Conservation (phyloP, 2,329 filamentous ascomycete genomes). For the Ophiocordyceps camponoti-floridani region DNA sequence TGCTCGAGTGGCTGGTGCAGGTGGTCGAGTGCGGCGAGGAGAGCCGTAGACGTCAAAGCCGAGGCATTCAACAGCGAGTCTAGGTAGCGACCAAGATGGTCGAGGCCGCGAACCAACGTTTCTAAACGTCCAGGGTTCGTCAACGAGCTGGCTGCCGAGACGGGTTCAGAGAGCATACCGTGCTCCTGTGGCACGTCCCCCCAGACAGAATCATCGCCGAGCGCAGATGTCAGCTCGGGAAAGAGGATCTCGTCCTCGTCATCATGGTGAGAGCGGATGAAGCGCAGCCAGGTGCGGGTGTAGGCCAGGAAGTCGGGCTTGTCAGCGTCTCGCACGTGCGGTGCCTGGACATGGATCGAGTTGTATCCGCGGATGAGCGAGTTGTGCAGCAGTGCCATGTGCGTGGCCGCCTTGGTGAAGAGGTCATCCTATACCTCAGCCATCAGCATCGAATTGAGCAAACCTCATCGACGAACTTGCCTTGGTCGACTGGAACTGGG, state of each 20-base stretch:
- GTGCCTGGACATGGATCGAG: conserved; percentile 42
- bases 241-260: conserved; percentile 41
- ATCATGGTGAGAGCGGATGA: conserved; percentile 41
- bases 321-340: conserved; percentile 30
- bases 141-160: neutral
- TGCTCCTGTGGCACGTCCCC: conserved; percentile 35
- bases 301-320: conserved; percentile 39
- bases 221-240: conserved; percentile 31
- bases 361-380: conserved; percentile 46
- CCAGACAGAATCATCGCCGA: conserved; percentile 31
- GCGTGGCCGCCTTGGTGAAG: conserved; percentile 39
- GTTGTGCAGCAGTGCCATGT: conserved; percentile 46
- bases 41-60: conserved; percentile 24
- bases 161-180: conserved; percentile 15
- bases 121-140: conserved; percentile 7
- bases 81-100: conserved; percentile 34
- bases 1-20: conserved; percentile 32
- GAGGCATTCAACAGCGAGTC: conserved; percentile 19
- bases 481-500: conserved; percentile 32
- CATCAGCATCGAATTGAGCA: neutral
- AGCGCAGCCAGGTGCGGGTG: conserved; percentile 36
- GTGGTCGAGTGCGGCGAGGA: conserved; percentile 28
- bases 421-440: conserved; percentile 27
- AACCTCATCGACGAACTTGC: conserved; percentile 4
- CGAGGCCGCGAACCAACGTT: conserved; percentile 32